phyloP scores from a whole-genome alignment of 352 stramenopile species.

The Globisporangium megalacanthum region DNA sequence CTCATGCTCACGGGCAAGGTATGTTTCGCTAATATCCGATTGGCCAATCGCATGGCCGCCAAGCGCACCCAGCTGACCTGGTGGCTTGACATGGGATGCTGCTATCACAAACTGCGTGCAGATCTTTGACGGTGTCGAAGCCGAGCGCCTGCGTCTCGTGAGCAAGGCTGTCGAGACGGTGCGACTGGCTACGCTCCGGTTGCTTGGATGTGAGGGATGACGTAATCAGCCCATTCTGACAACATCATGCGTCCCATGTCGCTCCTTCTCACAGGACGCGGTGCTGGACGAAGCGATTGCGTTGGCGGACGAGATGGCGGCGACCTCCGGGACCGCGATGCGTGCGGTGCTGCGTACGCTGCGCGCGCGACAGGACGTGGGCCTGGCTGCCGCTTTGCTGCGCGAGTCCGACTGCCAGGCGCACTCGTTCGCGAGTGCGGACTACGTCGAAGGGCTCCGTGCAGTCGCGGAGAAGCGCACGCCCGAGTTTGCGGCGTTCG shows the following conservation, averaged over 20 bases:
- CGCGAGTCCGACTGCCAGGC: conserved; percentile 76
- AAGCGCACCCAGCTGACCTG: not conserved
- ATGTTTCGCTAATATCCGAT: not conserved
- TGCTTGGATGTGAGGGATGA: not conserved
- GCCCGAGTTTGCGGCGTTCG: conserved; percentile 46
- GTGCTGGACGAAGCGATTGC: conserved; percentile 43
- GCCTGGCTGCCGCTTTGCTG: conserved; percentile 56
- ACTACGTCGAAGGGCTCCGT: conserved; percentile 79
- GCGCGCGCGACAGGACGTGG: conserved; percentile 56
- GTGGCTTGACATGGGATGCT: not conserved
- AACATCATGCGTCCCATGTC: not conserved
- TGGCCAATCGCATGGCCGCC: not conserved
- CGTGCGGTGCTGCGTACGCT: conserved; percentile 61
- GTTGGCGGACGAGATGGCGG: conserved; percentile 55
- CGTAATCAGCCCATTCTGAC: not conserved
- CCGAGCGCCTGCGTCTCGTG: conserved; percentile 42
- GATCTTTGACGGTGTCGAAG: conserved; percentile 62
- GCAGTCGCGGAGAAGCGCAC: conserved; percentile 61
- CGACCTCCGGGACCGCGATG: conserved; percentile 45
- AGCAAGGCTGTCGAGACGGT: conserved; percentile 38
- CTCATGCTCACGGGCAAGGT: conserved; percentile 74
- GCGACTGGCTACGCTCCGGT: not conserved
- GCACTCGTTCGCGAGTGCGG: conserved; percentile 67
- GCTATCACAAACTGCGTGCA: conserved; percentile 4
- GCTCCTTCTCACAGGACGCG: conserved; percentile 15